Percentiles rank a stretch among this genome's conserved stretches.
Evolutionary conservation across 2,329 filamentous ascomycete genomes (phyloP).

Genomic region (Ramichloridium luteum): DNA sequence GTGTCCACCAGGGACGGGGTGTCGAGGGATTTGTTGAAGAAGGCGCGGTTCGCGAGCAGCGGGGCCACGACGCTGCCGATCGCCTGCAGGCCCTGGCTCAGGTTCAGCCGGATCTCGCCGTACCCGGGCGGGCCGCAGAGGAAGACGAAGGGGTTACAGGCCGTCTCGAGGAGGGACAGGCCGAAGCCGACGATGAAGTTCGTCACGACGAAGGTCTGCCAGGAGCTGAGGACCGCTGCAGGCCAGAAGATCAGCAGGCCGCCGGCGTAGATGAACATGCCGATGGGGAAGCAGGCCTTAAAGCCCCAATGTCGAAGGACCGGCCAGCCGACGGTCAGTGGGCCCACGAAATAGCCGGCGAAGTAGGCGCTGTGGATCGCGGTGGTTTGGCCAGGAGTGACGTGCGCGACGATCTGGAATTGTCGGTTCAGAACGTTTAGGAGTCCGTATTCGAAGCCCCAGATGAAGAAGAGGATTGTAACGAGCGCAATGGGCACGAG

Average conservation of each 20-base stretch:
- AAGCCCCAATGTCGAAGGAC: slow-evolving; percentile 49
- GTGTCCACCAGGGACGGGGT: slow-evolving; percentile 45
- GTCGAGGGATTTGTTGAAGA: slow-evolving; percentile 38
- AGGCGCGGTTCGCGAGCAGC: slow-evolving; percentile 45
- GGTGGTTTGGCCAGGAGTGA: slow-evolving; percentile 50
- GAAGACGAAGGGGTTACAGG: slow-evolving; percentile 50
- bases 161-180: slow-evolving; percentile 47
- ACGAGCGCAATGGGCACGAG: slow-evolving; percentile 63
- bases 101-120: slow-evolving; percentile 46
- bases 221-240: slow-evolving; percentile 49
- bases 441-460: slow-evolving; percentile 83
- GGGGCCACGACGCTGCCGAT: slow-evolving; percentile 48
- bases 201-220: slow-evolving; percentile 47
- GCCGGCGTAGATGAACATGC: slow-evolving; percentile 49
- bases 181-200: slow-evolving; percentile 52
- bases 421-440: slow-evolving; percentile 68
- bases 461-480: slow-evolving; percentile 72
- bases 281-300: slow-evolving; percentile 49
- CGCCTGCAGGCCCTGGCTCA: slow-evolving; percentile 51
- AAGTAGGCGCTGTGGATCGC: slow-evolving; percentile 62
- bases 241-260: slow-evolving; percentile 53
- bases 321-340: slow-evolving; percentile 51
- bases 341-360: slow-evolving; percentile 57
- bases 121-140: slow-evolving; percentile 50
- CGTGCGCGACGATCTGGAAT: slow-evolving; percentile 50